These are phyloP conservation scores for Penicillium ucsense DNA, from an alignment of 495 filamentous ascomycete genomes.

Conservation along the genomic window DNA sequence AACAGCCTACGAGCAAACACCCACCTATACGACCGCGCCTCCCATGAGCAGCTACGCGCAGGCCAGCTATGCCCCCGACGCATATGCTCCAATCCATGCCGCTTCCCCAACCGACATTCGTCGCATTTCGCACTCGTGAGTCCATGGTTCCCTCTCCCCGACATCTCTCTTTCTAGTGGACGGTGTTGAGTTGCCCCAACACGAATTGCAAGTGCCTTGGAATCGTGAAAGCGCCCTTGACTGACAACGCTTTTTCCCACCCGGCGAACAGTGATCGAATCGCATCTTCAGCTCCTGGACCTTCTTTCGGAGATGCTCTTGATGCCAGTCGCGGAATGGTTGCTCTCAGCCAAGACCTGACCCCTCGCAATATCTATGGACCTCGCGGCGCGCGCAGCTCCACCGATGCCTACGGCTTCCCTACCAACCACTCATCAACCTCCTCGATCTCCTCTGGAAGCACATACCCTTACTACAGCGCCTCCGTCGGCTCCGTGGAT, in stretches of 20 bases:
- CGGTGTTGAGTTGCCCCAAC: too few species aligned
- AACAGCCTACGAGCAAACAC: conserved; percentile 45
- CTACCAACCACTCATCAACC: conserved; percentile 78
- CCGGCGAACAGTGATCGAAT: conserved; percentile 45
- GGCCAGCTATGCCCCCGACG: conserved; percentile 41
- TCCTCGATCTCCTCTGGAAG: conserved; percentile 86
- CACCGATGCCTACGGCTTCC: conserved; percentile 89
- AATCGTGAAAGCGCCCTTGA: too few species aligned
- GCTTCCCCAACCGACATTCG: conserved; percentile 53
- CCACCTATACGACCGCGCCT: conserved; percentile 58
- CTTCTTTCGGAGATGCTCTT: conserved; percentile 56
- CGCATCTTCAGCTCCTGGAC: conserved; percentile 28
- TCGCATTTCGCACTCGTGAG: conserved; percentile 86
- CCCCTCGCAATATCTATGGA: conserved; percentile 82
- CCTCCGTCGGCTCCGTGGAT: conserved; percentile 67
- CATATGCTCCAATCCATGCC: conserved; percentile 44
- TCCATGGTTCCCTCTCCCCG: conserved; percentile 20
- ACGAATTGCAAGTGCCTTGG: too few species aligned
- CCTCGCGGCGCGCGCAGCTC: conserved; percentile 57
- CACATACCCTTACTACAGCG: conserved; percentile 67
- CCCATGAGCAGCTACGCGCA: conserved; percentile 58
- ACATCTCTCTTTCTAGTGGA: not conserved
- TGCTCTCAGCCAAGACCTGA: conserved; percentile 77
- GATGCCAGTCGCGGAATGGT: conserved; percentile 88
- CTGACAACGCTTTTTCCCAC: not conserved